phyloP scores from a whole-genome alignment of 805 yeast genomes.

The Kodamaea leandrae region DNA sequence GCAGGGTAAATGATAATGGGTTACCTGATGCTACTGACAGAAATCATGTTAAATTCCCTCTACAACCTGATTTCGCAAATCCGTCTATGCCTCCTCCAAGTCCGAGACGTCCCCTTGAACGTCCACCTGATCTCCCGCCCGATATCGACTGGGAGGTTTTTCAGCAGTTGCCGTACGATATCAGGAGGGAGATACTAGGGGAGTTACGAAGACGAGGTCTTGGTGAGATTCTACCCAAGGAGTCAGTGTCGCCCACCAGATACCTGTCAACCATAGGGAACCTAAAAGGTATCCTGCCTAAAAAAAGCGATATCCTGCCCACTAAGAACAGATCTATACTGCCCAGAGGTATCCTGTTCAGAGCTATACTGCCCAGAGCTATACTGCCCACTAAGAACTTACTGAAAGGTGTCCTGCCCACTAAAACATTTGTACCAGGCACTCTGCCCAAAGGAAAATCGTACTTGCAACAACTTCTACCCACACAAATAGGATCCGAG shows the following conservation, averaged over 20 bases:
- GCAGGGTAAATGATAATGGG: too few relatives aligned
- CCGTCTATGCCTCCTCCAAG: neutral
- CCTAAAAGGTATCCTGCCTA: neutral
- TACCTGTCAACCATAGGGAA: too few relatives aligned
- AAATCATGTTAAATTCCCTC: too few relatives aligned
- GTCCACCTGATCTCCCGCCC: conserved; percentile 5
- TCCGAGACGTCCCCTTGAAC: neutral
- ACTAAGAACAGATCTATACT: neutral
- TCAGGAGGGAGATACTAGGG: conserved; percentile 56
- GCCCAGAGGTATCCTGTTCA: too few relatives aligned
- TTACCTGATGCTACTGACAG: too few relatives aligned
- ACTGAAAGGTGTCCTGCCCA: too few relatives aligned
- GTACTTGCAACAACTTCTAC: conserved; percentile 38
- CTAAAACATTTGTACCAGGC: too few relatives aligned
- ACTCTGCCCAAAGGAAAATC: conserved; percentile 21
- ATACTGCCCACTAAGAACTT: too few relatives aligned
- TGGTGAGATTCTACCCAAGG: neutral
- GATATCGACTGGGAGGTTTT: conserved; percentile 66
- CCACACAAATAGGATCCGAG: conserved; percentile 27
- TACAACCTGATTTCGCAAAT: neutral
- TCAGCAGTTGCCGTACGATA: conserved; percentile 60
- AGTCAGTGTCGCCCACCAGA: neutral
- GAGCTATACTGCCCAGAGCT: too few relatives aligned
- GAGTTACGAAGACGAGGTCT: conserved; percentile 50
- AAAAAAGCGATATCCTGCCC: neutral